Base-by-base conservation (phyloP, 2,329 filamentous ascomycete species). In the Didymella sp. region DNA sequence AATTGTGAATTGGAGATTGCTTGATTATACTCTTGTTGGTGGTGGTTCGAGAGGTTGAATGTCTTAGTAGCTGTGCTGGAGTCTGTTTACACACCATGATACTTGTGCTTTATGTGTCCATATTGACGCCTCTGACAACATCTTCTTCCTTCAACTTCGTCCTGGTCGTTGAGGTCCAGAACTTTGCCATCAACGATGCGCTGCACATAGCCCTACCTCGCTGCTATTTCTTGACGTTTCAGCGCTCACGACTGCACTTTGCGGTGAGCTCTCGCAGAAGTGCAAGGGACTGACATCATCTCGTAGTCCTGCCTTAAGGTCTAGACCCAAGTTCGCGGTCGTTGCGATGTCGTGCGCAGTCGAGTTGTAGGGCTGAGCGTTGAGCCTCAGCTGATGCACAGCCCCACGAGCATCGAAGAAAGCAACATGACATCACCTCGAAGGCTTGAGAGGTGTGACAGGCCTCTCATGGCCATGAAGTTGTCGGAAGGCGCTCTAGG, bases 321-420 rank as follows among this genome's bases (percentile, higher is more conserved):
- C 52, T 17, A 45, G 52, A 49, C 38, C 21, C 15, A 19, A 22
- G 31, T 9, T 24, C 4, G n/a, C 37, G 27, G n/a, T 2, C n/a
- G 25, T 44, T 38, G 45, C 52, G 30, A 49, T 25, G 45, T 44
- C 21, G 40, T 49, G 19, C 21, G 45, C 45, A 17, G 31, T 43
- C 25, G 6, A 33, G 4, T 27, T n/a, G 38, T 49, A 45, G 40
- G 31, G 52, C 40, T 49, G 45, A 44, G 33, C n/a, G 45, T 24
- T 45, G 24, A 47, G 52, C 45, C 40, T 33, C 45, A 55, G 52
- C 52, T 55, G 38, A 49, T 38, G 45, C 52, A 49, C 45, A 55
- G 52, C 52, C 52, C 51, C 45, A 9, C 17, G n/a, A 28, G 15
- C 4, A n/a, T n/a, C n/a, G n/a, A n/a, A n/a, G n/a, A n/a, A n/a